Evolutionary conservation across 768 basidiomycete genomes (phyloP).

Genomic region (Leccinum aurantiacum): DNA sequence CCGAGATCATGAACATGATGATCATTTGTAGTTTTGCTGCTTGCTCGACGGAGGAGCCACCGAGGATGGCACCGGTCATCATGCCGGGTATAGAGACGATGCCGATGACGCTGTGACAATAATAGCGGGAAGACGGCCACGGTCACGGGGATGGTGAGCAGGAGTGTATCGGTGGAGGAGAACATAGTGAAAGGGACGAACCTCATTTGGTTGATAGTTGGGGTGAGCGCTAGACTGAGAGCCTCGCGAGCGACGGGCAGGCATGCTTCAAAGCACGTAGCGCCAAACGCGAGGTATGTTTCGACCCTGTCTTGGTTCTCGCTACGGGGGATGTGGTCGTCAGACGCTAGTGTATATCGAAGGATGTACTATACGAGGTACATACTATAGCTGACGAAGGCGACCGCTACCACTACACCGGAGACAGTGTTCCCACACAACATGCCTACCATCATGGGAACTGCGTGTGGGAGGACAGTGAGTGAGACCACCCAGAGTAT

Average conservation of each 20-base stretch:
- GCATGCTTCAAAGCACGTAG: conserved; percentile 80
- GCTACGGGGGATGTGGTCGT: conserved; percentile 33
- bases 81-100: conserved; percentile 84
- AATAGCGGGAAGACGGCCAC: no score
- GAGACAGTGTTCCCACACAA: conserved; percentile 79
- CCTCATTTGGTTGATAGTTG: conserved; percentile 88
- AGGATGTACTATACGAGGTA: conserved; percentile 1
- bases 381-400: conserved; percentile 72
- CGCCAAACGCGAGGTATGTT: conserved; percentile 83
- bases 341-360: background rate
- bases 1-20: conserved; percentile 92
- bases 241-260: conserved; percentile 76
- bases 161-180: background rate
- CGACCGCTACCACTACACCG: conserved; percentile 68
- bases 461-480: conserved; percentile 36
- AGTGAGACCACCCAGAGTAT: background rate
- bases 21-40: conserved; percentile 89
- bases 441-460: conserved; percentile 79
- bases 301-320: conserved; percentile 87
- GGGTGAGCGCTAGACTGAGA: conserved; percentile 73
- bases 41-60: conserved; percentile 80
- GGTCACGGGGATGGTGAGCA: background rate
- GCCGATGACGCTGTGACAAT: conserved; percentile 56
- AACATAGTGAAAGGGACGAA: conserved; percentile 22
- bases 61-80: conserved; percentile 92